Evolutionary conservation across 2,329 filamentous ascomycete species (phyloP).

Genomic region (Sarocladiaceae sp.): DNA sequence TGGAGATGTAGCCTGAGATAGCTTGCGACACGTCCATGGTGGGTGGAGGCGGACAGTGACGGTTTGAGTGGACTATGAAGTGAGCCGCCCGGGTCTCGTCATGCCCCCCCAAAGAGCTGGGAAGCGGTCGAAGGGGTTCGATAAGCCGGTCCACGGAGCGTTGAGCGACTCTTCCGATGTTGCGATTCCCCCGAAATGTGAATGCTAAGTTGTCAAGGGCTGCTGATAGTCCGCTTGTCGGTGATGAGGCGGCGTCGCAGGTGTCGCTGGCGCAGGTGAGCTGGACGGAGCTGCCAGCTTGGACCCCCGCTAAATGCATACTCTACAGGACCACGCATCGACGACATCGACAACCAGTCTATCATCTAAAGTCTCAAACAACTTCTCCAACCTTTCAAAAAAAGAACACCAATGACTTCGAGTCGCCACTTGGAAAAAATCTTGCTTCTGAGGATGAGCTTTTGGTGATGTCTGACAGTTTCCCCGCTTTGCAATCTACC

Average conservation of each 20-base stretch:
- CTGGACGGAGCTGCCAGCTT: background rate
- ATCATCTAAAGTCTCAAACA: background rate
- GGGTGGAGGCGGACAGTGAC: slow-evolving; percentile 16
- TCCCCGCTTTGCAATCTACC: too few species aligned
- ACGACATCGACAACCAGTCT: background rate
- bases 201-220: background rate
- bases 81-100: slow-evolving; percentile 1
- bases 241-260: background rate
- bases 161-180: background rate
- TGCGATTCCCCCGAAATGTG: background rate
- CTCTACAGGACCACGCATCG: background rate
- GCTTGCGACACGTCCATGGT: slow-evolving; percentile 91
- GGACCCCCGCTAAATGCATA: slow-evolving; percentile 5
- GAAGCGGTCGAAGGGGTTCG: slow-evolving; percentile 6
- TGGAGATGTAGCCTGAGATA: slow-evolving; percentile 89
- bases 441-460: too few species aligned
- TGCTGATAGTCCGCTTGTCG: background rate
- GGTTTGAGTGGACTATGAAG: background rate
- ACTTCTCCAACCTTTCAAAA: too few species aligned
- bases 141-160: background rate
- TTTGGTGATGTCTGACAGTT: too few species aligned
- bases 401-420: too few species aligned
- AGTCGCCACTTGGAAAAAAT: too few species aligned
- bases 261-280: background rate
- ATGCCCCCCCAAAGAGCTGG: slow-evolving; percentile 5